Evolutionary conservation across 495 filamentous ascomycete species (phyloP).

Genomic region (Sordaria brevicollis): DNA sequence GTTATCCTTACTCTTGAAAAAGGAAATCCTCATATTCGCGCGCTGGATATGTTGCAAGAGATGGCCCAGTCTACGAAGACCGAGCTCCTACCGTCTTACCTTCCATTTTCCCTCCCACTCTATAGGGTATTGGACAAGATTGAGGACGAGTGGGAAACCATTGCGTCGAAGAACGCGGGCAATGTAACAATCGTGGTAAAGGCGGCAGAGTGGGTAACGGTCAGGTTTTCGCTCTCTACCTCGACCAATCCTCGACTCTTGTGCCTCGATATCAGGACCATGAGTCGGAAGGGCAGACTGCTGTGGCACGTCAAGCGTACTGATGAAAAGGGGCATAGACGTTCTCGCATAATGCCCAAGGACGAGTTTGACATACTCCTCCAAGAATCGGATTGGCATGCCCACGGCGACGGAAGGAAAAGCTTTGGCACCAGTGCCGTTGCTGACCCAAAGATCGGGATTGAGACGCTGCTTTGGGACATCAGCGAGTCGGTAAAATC

Average conservation of each 20-base stretch:
- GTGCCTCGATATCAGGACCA: slow-evolving; percentile 28
- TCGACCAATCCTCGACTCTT: slow-evolving; percentile 14
- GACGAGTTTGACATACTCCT: slow-evolving; percentile 34
- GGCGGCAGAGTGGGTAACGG: slow-evolving; percentile 36
- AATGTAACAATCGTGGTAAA: slow-evolving; percentile 30
- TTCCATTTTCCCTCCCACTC: slow-evolving; percentile 54
- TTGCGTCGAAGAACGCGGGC: slow-evolving; percentile 23
- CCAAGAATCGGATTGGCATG: slow-evolving; percentile 24
- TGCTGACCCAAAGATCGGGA: slow-evolving; percentile 19
- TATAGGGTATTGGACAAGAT: slow-evolving; percentile 52
- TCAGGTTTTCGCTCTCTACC: slow-evolving; percentile 33
- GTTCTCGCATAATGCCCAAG: slow-evolving; percentile 5
- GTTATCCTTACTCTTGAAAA: slow-evolving; percentile 45
- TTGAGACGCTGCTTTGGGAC: slow-evolving; percentile 17
- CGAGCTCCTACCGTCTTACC: slow-evolving; percentile 23
- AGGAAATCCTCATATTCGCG: slow-evolving; percentile 67
- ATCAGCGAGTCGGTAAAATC: slow-evolving; percentile 22
- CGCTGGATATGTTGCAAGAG: slow-evolving; percentile 51
- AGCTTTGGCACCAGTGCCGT: slow-evolving; percentile 24
- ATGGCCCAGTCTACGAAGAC: slow-evolving; percentile 45
- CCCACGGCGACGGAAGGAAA: slow-evolving; percentile 19
- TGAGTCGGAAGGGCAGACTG: slow-evolving; percentile 18
- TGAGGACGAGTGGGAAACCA: slow-evolving; percentile 31
- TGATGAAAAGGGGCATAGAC: neutral
- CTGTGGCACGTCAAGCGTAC: slow-evolving; percentile 34